Conservation (phyloP, 2,329 filamentous ascomycete genomes). For the Claviceps africana region DNA sequence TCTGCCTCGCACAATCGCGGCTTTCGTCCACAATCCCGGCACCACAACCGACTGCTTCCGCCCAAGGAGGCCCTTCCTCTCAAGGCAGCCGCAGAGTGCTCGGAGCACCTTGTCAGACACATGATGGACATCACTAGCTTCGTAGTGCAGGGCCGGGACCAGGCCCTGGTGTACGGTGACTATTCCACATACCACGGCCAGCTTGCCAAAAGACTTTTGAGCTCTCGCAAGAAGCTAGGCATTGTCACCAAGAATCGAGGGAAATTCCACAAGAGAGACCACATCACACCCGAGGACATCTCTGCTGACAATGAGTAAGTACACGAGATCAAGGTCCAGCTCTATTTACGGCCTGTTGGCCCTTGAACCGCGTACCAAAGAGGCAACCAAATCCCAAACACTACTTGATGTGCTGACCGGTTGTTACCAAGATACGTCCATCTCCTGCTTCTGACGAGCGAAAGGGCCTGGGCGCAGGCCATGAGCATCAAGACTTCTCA, state of each 20-base stretch:
- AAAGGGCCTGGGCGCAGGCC: conserved; percentile 88
- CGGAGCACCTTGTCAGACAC: neutral
- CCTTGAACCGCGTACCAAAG: neutral
- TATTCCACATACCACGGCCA: conserved; percentile 73
- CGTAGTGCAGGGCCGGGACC: conserved; percentile 64
- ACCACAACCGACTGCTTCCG: neutral
- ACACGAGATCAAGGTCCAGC: no score
- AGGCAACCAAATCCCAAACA: no score
- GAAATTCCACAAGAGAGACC: conserved; percentile 62
- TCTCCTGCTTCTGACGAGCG: conserved; percentile 71
- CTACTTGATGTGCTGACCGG: neutral
- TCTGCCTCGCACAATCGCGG: neutral
- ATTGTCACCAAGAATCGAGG: conserved; percentile 72
- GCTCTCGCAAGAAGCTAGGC: conserved; percentile 70
- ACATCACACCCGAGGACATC: conserved; percentile 63
- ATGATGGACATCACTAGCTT: conserved; percentile 83
- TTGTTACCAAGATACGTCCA: conserved; percentile 47
- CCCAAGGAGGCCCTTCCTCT: neutral
- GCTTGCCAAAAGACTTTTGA: conserved; percentile 67
- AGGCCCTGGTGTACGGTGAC: conserved; percentile 76
- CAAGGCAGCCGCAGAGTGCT: neutral
- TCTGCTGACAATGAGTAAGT: conserved; percentile 17
- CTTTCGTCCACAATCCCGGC: neutral
- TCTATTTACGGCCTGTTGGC: neutral
- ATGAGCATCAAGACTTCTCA: conserved; percentile 86